Percentiles rank a stretch among this genome's conserved stretches.
phyloP scores from a whole-genome alignment of 139 green algal genomes.

The Deuterostichococcus epilithicus region DNA sequence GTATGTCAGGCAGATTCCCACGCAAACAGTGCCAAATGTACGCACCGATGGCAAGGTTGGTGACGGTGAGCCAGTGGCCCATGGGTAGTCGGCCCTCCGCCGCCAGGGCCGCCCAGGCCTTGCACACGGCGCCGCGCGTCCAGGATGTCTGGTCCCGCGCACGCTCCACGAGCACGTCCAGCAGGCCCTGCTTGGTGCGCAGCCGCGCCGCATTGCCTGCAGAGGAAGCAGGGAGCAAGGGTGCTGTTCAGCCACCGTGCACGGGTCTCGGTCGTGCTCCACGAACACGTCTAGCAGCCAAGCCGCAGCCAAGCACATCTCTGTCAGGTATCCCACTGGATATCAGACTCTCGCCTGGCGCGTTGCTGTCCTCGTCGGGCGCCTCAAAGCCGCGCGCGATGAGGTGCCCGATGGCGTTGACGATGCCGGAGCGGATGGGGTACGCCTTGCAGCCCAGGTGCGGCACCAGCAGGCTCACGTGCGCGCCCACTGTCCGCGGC shows the following conservation, averaged over 20 bases:
- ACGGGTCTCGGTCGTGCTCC: too few species aligned
- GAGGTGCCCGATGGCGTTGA: slow-evolving; percentile 57
- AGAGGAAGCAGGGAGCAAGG: not conserved
- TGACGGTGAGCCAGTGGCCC: slow-evolving; percentile 66
- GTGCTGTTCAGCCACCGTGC: too few species aligned
- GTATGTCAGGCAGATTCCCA: not conserved
- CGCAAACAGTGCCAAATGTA: not conserved
- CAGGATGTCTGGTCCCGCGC: slow-evolving; percentile 60
- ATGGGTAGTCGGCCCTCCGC: slow-evolving; percentile 44
- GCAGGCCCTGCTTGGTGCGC: slow-evolving; percentile 67
- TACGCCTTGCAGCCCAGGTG: slow-evolving; percentile 72
- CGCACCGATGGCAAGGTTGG: slow-evolving; percentile 51
- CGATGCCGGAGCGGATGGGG: slow-evolving; percentile 60
- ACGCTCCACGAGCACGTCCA: slow-evolving; percentile 68
- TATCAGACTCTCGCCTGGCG: not conserved
- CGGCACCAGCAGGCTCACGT: slow-evolving; percentile 56
- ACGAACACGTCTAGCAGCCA: too few species aligned
- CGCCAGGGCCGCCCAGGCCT: slow-evolving; percentile 72
- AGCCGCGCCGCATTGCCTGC: slow-evolving; percentile 39
- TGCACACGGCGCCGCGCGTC: slow-evolving; percentile 52
- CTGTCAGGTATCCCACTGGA: too few species aligned
- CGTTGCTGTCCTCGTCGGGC: not conserved
- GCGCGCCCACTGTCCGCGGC: slow-evolving; percentile 29
- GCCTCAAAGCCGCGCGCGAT: slow-evolving; percentile 34
- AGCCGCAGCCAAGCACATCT: too few species aligned